Conservation (phyloP, 345 rosid genomes). For the Murraya paniculata region DNA sequence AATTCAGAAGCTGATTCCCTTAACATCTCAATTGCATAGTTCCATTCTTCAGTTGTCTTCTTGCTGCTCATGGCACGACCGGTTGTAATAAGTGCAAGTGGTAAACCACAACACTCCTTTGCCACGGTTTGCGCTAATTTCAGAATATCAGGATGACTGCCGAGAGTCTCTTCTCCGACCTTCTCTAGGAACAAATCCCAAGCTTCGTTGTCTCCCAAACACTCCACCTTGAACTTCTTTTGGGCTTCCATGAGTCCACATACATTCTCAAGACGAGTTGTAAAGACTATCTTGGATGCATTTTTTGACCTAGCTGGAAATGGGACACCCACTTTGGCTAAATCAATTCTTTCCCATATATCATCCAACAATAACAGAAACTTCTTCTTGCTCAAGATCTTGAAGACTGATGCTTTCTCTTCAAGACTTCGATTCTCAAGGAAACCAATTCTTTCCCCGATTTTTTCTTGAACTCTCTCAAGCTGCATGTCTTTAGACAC, state of each 20-base stretch:
- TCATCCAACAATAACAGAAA: slow-evolving; percentile 19
- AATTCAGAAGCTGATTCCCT: background rate
- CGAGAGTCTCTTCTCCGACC: slow-evolving; percentile 19
- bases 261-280: slow-evolving; percentile 22
- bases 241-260: slow-evolving; percentile 27
- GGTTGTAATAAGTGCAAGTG: slow-evolving; percentile 19
- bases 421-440: background rate
- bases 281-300: slow-evolving; percentile 21
- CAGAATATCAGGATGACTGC: slow-evolving; percentile 1
- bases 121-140: slow-evolving; percentile 12
- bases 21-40: background rate
- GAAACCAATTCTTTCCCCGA: background rate
- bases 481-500: background rate
- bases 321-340: slow-evolving; percentile 24
- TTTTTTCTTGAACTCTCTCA: background rate
- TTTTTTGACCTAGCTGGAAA: background rate
- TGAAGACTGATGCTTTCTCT: background rate
- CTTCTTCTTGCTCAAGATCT: slow-evolving; percentile 1
- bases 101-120: slow-evolving; percentile 16
- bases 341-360: background rate
- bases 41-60: slow-evolving; percentile 11
- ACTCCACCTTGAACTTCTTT: slow-evolving; percentile 15
- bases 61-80: slow-evolving; percentile 22
- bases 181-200: slow-evolving; percentile 18
- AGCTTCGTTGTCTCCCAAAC: slow-evolving; percentile 10